Evolutionary conservation across 2,329 filamentous ascomycete species (phyloP).

Genomic region (Grosmannia penicillata): DNA sequence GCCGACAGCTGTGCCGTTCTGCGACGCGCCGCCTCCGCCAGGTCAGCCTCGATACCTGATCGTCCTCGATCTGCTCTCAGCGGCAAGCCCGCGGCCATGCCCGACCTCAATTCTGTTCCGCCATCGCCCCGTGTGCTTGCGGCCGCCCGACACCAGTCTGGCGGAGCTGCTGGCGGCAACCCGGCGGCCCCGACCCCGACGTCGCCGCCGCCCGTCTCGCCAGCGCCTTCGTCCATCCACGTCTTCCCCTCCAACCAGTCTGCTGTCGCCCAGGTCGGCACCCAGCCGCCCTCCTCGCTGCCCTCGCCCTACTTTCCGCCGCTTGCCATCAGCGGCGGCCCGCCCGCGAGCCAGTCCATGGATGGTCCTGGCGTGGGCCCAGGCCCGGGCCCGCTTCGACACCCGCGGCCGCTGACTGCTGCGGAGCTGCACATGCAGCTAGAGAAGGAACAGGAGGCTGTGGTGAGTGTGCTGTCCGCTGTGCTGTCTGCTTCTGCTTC

Average conservation of each 20-base stretch:
- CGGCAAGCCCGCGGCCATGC: constrained; percentile 26
- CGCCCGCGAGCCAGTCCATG: constrained; percentile 10
- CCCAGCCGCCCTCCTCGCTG: constrained; percentile 15
- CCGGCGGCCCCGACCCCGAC: constrained; percentile 17
- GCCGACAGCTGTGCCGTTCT: no score
- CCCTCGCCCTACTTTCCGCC: constrained; percentile 19
- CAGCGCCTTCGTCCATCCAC: constrained; percentile 32
- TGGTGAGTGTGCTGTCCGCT: constrained; percentile 46
- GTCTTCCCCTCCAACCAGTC: constrained; percentile 43
- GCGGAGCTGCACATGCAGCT: constrained; percentile 80
- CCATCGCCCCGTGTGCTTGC: constrained; percentile 31
- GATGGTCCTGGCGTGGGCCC: constrained; percentile 32
- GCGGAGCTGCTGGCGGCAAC: background rate
- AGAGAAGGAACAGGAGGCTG: constrained; percentile 89
- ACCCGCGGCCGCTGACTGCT: constrained; percentile 75
- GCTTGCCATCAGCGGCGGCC: constrained; percentile 8
- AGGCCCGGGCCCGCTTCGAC: constrained; percentile 62
- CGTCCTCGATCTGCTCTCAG: no score
- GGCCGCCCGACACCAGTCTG: constrained; percentile 22
- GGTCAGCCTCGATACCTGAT: background rate
- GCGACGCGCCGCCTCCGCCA: background rate
- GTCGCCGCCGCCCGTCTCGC: constrained; percentile 22
- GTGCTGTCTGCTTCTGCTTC: no score
- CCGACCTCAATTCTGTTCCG: constrained; percentile 41
- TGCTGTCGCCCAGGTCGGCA: constrained; percentile 25